phyloP scores from a whole-genome alignment of 2,329 filamentous ascomycete genomes.

The Biscogniauxia marginata region DNA sequence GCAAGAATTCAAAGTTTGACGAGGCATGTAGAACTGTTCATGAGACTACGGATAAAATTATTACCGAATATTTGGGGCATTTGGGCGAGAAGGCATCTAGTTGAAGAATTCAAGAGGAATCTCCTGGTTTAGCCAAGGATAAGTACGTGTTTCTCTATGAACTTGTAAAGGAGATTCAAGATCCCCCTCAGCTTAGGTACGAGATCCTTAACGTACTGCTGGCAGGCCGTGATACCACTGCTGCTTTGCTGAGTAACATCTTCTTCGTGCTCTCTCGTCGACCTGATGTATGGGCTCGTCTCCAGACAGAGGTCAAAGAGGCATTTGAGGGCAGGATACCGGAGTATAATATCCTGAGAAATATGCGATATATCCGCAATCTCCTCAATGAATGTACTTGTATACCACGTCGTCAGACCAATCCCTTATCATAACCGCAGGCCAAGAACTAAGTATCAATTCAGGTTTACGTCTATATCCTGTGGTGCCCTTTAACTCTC shows the following conservation, averaged over 20 bases:
- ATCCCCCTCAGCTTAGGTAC: constrained; percentile 45
- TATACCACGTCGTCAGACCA: background rate
- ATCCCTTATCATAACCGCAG: background rate
- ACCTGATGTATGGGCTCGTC: constrained; percentile 39
- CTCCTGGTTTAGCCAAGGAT: background rate
- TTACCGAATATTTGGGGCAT: background rate
- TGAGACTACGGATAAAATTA: constrained; percentile 1
- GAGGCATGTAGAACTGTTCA: constrained; percentile 2
- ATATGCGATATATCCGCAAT: constrained; percentile 1
- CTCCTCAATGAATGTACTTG: constrained; percentile 5
- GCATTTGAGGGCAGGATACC: constrained; percentile 55
- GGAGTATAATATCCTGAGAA: constrained; percentile 1
- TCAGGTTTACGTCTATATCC: constrained; percentile 3
- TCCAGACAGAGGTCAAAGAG: constrained; percentile 41
- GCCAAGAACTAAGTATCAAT: background rate
- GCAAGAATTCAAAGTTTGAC: constrained; percentile 2
- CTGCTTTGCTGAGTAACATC: constrained; percentile 47
- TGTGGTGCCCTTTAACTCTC: constrained; percentile 5
- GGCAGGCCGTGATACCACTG: constrained; percentile 56
- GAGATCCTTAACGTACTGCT: constrained; percentile 41
- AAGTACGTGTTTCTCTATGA: constrained; percentile 42
- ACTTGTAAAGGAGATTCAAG: constrained; percentile 43
- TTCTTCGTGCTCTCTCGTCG: constrained; percentile 44
- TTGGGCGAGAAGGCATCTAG: background rate
- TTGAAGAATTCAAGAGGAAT: background rate